A percentile compares a stretch with the other conserved stretches of the same genome.
Conservation (phyloP, 2,329 filamentous ascomycete genomes). For the Exophiala sp. region DNA sequence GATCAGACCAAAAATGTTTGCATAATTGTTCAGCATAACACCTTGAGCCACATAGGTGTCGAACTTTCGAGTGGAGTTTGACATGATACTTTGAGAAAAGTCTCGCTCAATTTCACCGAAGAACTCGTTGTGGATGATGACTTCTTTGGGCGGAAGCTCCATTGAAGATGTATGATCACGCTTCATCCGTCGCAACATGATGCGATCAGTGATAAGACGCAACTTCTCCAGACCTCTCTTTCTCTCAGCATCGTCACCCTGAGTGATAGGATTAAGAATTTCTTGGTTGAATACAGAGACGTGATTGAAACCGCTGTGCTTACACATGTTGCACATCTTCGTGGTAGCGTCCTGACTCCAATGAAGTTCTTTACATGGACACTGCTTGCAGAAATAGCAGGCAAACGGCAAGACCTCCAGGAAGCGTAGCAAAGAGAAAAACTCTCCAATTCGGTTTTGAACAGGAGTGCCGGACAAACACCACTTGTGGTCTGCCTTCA, state of each 20-base stretch:
- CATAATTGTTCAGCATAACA: conserved; percentile 94
- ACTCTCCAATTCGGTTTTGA: conserved; percentile 95
- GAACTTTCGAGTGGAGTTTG: conserved; percentile 79
- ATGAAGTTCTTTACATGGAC: conserved; percentile 74
- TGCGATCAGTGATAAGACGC: conserved; percentile 80
- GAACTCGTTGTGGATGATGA: conserved; percentile 88
- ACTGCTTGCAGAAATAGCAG: conserved; percentile 89
- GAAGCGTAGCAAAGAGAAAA: conserved; percentile 91
- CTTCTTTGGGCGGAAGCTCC: conserved; percentile 93
- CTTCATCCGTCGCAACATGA: conserved; percentile 95
- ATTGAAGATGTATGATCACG: conserved; percentile 89
- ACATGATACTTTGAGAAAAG: conserved; percentile 94
- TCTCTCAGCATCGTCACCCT: conserved; percentile 55
- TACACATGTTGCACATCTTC: conserved; percentile 68
- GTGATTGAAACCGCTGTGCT: conserved; percentile 62
- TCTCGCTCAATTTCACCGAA: conserved; percentile 96
- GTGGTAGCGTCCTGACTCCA: conserved; percentile 70
- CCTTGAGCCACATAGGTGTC: conserved; percentile 93
- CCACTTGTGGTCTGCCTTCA: conserved; percentile 88
- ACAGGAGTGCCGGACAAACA: conserved; percentile 92
- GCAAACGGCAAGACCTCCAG: conserved; percentile 84
- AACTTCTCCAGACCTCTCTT: conserved; percentile 73
- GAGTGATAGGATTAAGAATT: conserved; percentile 75
- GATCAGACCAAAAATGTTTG: conserved; percentile 97
- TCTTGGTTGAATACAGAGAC: conserved; percentile 93